Evolutionary conservation across 305 asterid genomes (phyloP).

Genomic region (Coffea humblotiana): DNA sequence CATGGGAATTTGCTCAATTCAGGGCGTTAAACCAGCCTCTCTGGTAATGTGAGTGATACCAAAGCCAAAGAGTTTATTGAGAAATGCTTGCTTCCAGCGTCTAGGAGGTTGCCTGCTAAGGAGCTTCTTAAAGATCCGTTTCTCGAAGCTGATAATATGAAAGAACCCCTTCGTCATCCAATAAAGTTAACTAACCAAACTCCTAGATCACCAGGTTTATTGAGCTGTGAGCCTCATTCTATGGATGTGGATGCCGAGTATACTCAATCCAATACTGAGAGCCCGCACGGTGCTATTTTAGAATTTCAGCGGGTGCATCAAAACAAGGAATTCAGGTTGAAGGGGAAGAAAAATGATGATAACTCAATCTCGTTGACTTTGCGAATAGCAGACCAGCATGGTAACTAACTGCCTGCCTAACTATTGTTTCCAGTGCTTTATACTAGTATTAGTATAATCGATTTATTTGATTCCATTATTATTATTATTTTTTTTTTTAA

Average conservation of each 20-base stretch:
- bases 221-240: slow-evolving; percentile 41
- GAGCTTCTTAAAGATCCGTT: slow-evolving; percentile 72
- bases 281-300: slow-evolving; percentile 34
- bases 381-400: slow-evolving; percentile 48
- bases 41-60: slow-evolving; percentile 47
- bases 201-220: slow-evolving; percentile 39
- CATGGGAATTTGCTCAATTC: slow-evolving; percentile 1
- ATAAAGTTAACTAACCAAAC: slow-evolving; percentile 35
- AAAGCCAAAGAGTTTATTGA: slow-evolving; percentile 68
- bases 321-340: slow-evolving; percentile 56
- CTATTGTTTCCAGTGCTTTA: background rate
- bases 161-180: slow-evolving; percentile 25
- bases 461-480: background rate
- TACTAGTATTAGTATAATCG: slow-evolving; percentile 1
- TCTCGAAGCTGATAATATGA: slow-evolving; percentile 45
- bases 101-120: slow-evolving; percentile 62
- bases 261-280: slow-evolving; percentile 44
- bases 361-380: slow-evolving; percentile 55
- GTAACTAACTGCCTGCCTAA: slow-evolving; percentile 30
- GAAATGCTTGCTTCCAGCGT: slow-evolving; percentile 66
- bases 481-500: background rate
- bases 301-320: slow-evolving; percentile 50
- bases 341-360: slow-evolving; percentile 55
- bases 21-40: slow-evolving; percentile 84
- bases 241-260: slow-evolving; percentile 71